Base-by-base conservation (phyloP, 2,329 filamentous ascomycete genomes). In the Endoconidiophora laricicola region DNA sequence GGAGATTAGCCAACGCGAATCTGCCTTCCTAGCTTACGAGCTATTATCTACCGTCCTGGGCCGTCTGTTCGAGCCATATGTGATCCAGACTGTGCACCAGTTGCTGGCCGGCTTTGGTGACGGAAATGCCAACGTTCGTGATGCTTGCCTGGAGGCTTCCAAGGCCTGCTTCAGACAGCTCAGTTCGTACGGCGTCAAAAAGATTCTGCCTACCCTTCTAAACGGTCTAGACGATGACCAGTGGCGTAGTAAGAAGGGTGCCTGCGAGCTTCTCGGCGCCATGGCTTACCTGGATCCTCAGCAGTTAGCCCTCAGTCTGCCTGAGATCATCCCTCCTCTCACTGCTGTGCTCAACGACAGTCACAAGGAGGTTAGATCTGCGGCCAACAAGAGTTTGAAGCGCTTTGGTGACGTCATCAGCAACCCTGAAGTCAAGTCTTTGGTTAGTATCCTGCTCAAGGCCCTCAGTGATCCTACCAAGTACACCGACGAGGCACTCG, bases 211-310 rank as follows among this genome's bases (percentile, higher is more conserved):
- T 3, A 94, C 85, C 10, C 74, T 98, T 6, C 74, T 98, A 2
- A 81, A 91, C 56, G 91, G 93, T 52, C 76, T 98, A 7, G 88
- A 96, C 56, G 91, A 98, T 56, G 79, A 85, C 48, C 90, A 96
- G 63, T 98, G 91, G 91, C 83, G 91, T 60, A 96, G 87, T 68
- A 96, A 98, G 67, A 94, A 94, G 68, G 91, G 93, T 58, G 91
- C 91, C 49, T 98, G 91, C 61, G 91, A 98, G 62, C 80, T 94
- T 23, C 74, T 98, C 12, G 91, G 91, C 62, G 91, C 91, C 55
- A 98, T 98, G 91, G 93, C 91, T 4, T 98, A 98, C 62, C 76
- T 98, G 29, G 91, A 96, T 62, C 90, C 93, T 6, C 84, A 95
- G 56, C 91, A 98, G 63, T 75, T 98, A 16, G 87, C 91, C 1